Percentiles rank a stretch among this genome's conserved stretches.
phyloP scores from a whole-genome alignment of 768 basidiomycete species.

The Mycena epipterygia region DNA sequence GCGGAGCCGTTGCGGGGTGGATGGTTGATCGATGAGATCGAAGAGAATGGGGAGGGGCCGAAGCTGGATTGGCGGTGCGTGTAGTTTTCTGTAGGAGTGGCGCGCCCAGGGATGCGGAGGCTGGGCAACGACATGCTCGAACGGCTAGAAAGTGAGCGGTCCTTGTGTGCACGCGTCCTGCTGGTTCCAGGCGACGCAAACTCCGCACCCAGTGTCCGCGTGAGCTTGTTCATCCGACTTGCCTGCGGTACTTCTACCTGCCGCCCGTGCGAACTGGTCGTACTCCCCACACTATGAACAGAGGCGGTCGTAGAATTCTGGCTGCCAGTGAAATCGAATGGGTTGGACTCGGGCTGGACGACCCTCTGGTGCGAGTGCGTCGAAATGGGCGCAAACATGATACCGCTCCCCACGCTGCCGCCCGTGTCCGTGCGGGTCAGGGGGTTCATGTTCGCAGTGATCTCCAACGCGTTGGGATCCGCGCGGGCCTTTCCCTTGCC shows the following conservation, averaged over 20 bases:
- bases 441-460: background rate
- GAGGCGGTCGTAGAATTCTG: background rate
- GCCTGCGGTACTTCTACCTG: background rate
- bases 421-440: conserved; percentile 23
- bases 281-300: background rate
- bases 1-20: too few relatives aligned
- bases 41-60: background rate
- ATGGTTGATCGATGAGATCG: background rate
- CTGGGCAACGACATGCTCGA: too few relatives aligned
- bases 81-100: too few relatives aligned
- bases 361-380: background rate
- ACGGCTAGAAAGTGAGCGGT: too few relatives aligned
- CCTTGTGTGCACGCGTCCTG: background rate
- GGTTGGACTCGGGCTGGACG: conserved; percentile 7
- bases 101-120: too few relatives aligned
- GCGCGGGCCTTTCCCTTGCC: conserved; percentile 19
- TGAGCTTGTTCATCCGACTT: background rate
- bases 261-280: background rate
- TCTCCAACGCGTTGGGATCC: background rate
- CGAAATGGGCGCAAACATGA: background rate
- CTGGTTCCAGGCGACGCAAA: background rate
- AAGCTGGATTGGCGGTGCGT: conserved; percentile 1
- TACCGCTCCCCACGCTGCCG: conserved; percentile 4
- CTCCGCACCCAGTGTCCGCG: conserved; percentile 14
- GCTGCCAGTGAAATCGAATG: background rate